These are phyloP conservation scores for Clohesyomyces aquaticus DNA, from an alignment of 495 filamentous ascomycete species.

Conservation along the genomic window DNA sequence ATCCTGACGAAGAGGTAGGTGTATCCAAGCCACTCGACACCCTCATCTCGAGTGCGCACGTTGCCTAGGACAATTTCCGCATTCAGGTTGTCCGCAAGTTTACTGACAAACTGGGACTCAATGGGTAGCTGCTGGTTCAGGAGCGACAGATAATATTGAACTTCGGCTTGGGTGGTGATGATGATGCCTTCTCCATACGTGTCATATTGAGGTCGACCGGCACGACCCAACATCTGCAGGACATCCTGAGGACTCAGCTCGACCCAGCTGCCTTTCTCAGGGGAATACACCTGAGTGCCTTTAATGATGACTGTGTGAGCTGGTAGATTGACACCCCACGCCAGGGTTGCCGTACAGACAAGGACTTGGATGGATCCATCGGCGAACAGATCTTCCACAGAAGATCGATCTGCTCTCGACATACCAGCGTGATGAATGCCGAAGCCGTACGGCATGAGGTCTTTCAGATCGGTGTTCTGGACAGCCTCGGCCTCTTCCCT, in stretches of 20 bases:
- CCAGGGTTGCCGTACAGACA: constrained; percentile 93
- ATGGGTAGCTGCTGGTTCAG: constrained; percentile 98
- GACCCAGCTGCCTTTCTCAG: constrained; percentile 98
- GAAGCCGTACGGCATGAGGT: constrained; percentile 93
- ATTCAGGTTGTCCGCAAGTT: constrained; percentile 94
- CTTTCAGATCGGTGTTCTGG: constrained; percentile 86
- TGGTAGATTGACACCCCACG: constrained; percentile 94
- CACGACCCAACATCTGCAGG: constrained; percentile 97
- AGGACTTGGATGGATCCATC: constrained; percentile 92
- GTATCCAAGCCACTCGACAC: constrained; percentile 97
- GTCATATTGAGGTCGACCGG: constrained; percentile 94
- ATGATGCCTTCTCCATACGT: constrained; percentile 98
- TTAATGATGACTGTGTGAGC: constrained; percentile 97
- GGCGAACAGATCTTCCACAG: constrained; percentile 92
- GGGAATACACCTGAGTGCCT: constrained; percentile 95
- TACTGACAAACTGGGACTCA: constrained; percentile 92
- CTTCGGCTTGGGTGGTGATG: constrained; percentile 91
- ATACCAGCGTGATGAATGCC: constrained; percentile 98
- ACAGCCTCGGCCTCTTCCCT: constrained; percentile 82
- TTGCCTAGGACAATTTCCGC: constrained; percentile 96
- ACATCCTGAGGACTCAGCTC: constrained; percentile 97
- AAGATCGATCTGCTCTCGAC: constrained; percentile 87
- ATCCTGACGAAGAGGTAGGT: constrained; percentile 98
- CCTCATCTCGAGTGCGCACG: constrained; percentile 89
- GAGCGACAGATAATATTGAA: constrained; percentile 94